Evolutionary conservation across 2,329 filamentous ascomycete species (phyloP).

Genomic region (Aspergillus ruber): DNA sequence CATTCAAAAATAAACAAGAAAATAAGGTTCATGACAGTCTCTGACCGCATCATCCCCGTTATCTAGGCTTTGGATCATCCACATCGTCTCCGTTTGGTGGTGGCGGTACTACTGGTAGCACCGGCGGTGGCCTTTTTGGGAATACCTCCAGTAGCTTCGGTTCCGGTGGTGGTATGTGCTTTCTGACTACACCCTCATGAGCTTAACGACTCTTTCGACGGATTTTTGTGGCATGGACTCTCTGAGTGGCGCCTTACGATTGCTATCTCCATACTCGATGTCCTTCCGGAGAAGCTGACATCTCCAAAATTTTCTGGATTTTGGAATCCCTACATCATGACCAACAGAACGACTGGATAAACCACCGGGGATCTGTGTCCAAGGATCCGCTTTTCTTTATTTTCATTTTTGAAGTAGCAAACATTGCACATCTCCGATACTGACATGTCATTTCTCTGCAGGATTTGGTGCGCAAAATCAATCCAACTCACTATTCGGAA

Average conservation of each 20-base stretch:
- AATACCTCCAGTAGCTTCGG: conserved; percentile 35
- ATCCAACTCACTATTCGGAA: conserved; percentile 31
- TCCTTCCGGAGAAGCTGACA: no score
- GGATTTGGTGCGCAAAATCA: conserved; percentile 33
- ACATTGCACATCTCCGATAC: conserved; percentile 4
- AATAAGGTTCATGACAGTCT: conserved; percentile 28
- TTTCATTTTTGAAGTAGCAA: conserved; percentile 1
- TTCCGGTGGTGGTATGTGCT: conserved; percentile 39
- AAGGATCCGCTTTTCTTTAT: conserved; percentile 5
- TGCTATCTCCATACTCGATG: no score
- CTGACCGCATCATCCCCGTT: conserved; percentile 33
- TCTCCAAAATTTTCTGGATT: no score
- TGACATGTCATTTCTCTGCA: conserved; percentile 18
- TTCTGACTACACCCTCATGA: conserved; percentile 16
- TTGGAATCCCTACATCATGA: background rate
- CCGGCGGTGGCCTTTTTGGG: conserved; percentile 29
- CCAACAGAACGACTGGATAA: background rate
- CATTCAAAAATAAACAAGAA: conserved; percentile 20
- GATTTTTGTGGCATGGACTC: background rate
- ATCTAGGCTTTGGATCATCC: conserved; percentile 35
- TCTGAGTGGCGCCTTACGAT: background rate
- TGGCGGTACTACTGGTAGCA: conserved; percentile 23
- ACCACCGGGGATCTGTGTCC: conserved; percentile 3
- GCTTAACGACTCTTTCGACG: conserved; percentile 16
- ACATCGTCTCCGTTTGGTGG: conserved; percentile 33